Evolutionary conservation across 345 rosid genomes (phyloP).

Genomic region (Linum lewisii): DNA sequence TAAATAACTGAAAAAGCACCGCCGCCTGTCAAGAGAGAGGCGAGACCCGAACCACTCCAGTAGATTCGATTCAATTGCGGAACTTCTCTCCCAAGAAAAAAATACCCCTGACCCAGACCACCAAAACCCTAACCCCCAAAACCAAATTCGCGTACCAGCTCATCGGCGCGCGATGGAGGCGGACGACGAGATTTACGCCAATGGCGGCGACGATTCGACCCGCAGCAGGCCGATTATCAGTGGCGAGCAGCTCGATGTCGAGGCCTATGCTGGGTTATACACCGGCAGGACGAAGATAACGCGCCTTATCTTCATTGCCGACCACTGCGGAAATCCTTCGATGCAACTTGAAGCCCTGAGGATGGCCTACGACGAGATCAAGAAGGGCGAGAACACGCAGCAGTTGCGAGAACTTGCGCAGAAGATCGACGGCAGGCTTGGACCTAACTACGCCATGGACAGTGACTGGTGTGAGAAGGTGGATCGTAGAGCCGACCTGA

Average conservation of each 20-base stretch:
- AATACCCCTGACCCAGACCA: neutral
- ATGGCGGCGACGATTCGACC: slow-evolving; percentile 44
- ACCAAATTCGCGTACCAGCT: neutral
- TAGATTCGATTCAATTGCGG: neutral
- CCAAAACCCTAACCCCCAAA: slow-evolving; percentile 26
- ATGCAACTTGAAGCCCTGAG: slow-evolving; percentile 79
- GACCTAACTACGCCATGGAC: slow-evolving; percentile 55
- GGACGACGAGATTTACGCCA: slow-evolving; percentile 71
- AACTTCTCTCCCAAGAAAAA: neutral
- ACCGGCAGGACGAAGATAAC: slow-evolving; percentile 77
- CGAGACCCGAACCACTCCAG: neutral
- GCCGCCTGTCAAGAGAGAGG: neutral
- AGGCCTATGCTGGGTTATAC: slow-evolving; percentile 85
- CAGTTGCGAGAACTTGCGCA: slow-evolving; percentile 64
- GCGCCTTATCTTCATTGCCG: slow-evolving; percentile 75
- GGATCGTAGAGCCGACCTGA: slow-evolving; percentile 75
- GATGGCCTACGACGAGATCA: slow-evolving; percentile 92
- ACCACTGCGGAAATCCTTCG: slow-evolving; percentile 48
- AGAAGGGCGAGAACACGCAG: slow-evolving; percentile 92
- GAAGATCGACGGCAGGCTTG: slow-evolving; percentile 64
- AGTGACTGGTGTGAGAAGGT: slow-evolving; percentile 59
- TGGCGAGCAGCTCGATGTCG: slow-evolving; percentile 87
- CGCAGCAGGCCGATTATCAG: slow-evolving; percentile 54
- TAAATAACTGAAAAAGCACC: no score
- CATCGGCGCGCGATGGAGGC: slow-evolving; percentile 37